Conservation (phyloP, 306 rosid genomes). For the Acacia melanoxylon region DNA sequence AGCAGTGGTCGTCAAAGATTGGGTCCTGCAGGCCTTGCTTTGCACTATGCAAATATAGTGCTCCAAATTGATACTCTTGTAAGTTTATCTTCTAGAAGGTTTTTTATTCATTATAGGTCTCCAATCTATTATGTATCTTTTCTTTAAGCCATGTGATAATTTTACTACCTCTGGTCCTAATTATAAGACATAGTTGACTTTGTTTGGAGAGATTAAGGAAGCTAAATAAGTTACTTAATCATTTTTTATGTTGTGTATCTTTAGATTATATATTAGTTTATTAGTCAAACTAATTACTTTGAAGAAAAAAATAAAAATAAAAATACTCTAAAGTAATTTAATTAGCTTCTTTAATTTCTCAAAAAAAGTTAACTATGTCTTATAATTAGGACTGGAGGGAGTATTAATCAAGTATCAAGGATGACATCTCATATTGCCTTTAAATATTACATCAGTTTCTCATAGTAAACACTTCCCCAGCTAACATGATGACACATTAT, state of each 20-base stretch:
- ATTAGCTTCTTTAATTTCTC: too few relatives aligned
- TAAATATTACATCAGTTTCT: background rate
- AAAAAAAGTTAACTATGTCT: too few relatives aligned
- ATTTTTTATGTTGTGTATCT: too few relatives aligned
- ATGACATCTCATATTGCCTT: background rate
- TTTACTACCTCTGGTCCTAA: too few relatives aligned
- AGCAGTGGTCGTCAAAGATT: conserved; percentile 47
- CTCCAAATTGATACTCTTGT: conserved; percentile 88
- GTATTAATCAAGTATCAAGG: background rate
- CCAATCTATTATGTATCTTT: background rate
- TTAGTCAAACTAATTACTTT: too few relatives aligned
- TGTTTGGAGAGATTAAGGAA: too few relatives aligned
- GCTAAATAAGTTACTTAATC: too few relatives aligned
- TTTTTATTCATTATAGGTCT: conserved; percentile 19
- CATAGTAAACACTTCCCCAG: background rate
- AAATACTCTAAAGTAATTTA: too few relatives aligned
- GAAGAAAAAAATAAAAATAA: too few relatives aligned
- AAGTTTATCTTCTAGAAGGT: conserved; percentile 39
- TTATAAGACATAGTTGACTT: too few relatives aligned
- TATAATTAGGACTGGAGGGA: too few relatives aligned
- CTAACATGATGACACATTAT: background rate
- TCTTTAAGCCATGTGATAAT: background rate
- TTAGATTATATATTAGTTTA: too few relatives aligned
- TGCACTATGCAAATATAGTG: conserved; percentile 87
- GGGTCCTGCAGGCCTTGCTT: conserved; percentile 86